These are phyloP conservation scores for Fusarium napiforme DNA, from an alignment of 2,329 filamentous ascomycete genomes.

Conservation along the genomic window DNA sequence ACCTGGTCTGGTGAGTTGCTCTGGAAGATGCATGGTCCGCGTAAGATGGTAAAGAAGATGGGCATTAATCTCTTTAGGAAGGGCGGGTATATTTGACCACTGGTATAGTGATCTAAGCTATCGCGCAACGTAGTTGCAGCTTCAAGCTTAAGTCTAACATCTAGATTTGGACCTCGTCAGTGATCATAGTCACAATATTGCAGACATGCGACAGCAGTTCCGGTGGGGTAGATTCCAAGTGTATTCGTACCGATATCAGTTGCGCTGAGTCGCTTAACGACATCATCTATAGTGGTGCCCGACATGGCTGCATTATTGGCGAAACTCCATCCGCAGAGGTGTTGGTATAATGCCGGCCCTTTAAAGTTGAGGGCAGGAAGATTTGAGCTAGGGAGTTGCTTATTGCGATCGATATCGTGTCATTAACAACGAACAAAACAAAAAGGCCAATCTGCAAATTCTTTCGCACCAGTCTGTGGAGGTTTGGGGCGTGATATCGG, in stretches of 20 bases:
- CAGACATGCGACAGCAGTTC: conserved; percentile 34
- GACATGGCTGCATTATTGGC: conserved; percentile 68
- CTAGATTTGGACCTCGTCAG: conserved; percentile 57
- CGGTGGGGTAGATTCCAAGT: conserved; percentile 17
- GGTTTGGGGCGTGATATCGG: neutral
- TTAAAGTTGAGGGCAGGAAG: conserved; percentile 30
- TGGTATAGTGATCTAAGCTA: conserved; percentile 87
- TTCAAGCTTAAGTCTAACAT: conserved; percentile 83
- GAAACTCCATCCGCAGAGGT: conserved; percentile 51
- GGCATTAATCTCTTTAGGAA: conserved; percentile 92
- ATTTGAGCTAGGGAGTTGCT: conserved; percentile 32
- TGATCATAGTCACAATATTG: neutral
- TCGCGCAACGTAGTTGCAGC: conserved; percentile 89
- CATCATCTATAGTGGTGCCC: conserved; percentile 69
- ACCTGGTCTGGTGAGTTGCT: conserved; percentile 92
- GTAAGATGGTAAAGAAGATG: conserved; percentile 85
- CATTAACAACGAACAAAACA: conserved; percentile 8
- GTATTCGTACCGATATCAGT: conserved; percentile 62
- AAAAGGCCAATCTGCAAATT: neutral
- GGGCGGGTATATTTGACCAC: conserved; percentile 77
- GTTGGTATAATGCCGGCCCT: conserved; percentile 32
- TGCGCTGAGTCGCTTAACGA: conserved; percentile 68
- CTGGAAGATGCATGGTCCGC: conserved; percentile 88
- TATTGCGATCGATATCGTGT: conserved; percentile 31
- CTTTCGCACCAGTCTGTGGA: neutral